These are phyloP conservation scores for Aspergillus udagawae DNA, from an alignment of 2,329 filamentous ascomycete genomes.

Conservation along the genomic window DNA sequence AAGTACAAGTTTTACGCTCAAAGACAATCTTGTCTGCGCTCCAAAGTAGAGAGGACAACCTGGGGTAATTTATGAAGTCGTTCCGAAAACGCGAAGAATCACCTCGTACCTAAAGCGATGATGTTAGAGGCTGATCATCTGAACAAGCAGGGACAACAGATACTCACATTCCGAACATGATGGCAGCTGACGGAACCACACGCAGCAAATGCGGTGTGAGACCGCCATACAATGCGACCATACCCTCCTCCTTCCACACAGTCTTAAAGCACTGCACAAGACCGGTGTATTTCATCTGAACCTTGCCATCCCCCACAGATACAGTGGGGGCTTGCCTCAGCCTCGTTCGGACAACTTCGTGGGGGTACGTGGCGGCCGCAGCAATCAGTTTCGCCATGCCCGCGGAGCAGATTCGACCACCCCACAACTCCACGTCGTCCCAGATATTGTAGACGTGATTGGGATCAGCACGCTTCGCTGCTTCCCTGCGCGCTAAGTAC, in stretches of 20 bases:
- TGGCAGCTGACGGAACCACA: slow-evolving; percentile 86
- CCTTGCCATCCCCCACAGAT: slow-evolving; percentile 59
- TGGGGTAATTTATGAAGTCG: slow-evolving; percentile 23
- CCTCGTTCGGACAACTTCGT: slow-evolving; percentile 83
- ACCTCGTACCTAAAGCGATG: slow-evolving; percentile 29
- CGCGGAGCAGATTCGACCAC: slow-evolving; percentile 74
- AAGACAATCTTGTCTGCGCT: background rate
- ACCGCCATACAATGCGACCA: slow-evolving; percentile 82
- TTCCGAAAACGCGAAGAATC: slow-evolving; percentile 31
- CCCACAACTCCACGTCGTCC: slow-evolving; percentile 74
- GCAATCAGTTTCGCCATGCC: slow-evolving; percentile 76
- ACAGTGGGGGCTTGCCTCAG: slow-evolving; percentile 83
- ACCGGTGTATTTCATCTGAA: slow-evolving; percentile 79
- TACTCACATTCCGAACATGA: slow-evolving; percentile 87
- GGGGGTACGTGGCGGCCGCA: slow-evolving; percentile 81
- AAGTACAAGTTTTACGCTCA: slow-evolving; percentile 1
- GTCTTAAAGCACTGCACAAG: slow-evolving; percentile 83
- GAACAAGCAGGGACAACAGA: background rate
- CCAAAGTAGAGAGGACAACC: background rate
- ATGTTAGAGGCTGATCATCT: slow-evolving; percentile 28
- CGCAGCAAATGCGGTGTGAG: slow-evolving; percentile 87
- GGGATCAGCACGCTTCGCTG: slow-evolving; percentile 50
- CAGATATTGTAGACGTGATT: slow-evolving; percentile 63
- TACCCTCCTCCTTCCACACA: slow-evolving; percentile 83
- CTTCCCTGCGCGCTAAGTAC: slow-evolving; percentile 61